Conservation (phyloP, 1,284 basidiomycete genomes). For the Golubevia sp. region DNA sequence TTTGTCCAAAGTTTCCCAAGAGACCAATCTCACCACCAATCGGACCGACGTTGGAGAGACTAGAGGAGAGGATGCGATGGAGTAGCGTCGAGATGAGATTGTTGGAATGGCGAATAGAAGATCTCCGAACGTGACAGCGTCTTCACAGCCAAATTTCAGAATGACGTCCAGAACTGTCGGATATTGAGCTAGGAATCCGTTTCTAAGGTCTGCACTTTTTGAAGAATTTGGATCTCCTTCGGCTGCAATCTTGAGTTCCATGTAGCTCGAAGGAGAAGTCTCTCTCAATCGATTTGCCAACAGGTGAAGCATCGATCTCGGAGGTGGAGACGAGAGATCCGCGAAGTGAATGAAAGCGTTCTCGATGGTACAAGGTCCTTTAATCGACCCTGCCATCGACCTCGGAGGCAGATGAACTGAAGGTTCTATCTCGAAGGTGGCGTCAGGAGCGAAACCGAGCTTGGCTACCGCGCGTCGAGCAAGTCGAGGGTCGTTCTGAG, state of each 20-base stretch:
- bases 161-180: neutral
- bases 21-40: neutral
- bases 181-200: neutral
- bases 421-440: constrained; percentile 2
- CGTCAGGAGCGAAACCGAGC: constrained; percentile 5
- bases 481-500: neutral
- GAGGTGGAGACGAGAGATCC: neutral
- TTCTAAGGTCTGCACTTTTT: neutral
- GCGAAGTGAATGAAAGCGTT: neutral
- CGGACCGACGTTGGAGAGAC: neutral
- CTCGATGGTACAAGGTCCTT: neutral
- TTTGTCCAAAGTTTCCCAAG: neutral
- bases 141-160: neutral
- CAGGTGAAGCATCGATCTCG: neutral
- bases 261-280: neutral
- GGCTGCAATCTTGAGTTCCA: neutral
- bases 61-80: constrained; percentile 1
- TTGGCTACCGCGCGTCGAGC: neutral
- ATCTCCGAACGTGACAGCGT: no score
- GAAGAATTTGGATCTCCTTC: neutral
- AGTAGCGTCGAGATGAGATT: neutral
- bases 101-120: neutral
- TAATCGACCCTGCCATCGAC: neutral
- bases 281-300: neutral
- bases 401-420: neutral